Evolutionary conservation across 768 basidiomycete species (phyloP).

Genomic region (Pleurotus tuoliensis): DNA sequence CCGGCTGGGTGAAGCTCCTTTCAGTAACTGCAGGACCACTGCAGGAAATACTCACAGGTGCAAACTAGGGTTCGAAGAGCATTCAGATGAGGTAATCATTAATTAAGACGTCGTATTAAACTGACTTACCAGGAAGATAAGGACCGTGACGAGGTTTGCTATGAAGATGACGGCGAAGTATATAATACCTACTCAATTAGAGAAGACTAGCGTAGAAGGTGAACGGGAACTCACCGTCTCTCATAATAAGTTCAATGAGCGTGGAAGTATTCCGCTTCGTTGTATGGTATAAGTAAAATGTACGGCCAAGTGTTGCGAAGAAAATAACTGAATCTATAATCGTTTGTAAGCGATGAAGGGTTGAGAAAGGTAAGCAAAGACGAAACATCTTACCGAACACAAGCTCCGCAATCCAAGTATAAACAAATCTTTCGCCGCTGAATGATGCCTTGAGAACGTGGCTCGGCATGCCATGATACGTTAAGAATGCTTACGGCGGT

Average conservation of each 20-base stretch:
- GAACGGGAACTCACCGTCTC: constrained; percentile 24
- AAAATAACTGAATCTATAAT: constrained; percentile 26
- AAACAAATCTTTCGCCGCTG: constrained; percentile 21
- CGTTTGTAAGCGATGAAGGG: no score
- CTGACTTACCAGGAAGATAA: constrained; percentile 27
- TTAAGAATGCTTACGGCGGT: constrained; percentile 17
- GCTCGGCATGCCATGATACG: background rate
- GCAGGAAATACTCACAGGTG: no score
- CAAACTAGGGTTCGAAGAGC: no score
- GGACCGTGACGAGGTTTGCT: constrained; percentile 27
- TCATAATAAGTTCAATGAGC: constrained; percentile 25
- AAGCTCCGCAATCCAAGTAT: constrained; percentile 34
- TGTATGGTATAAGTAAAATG: constrained; percentile 19
- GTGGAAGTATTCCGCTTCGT: constrained; percentile 12
- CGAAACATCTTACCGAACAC: constrained; percentile 22
- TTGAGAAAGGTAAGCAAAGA: no score
- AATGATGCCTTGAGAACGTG: background rate
- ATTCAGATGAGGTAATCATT: no score
- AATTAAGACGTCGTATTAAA: no score
- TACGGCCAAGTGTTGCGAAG: constrained; percentile 25
- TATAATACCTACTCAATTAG: constrained; percentile 21
- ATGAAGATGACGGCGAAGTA: constrained; percentile 31
- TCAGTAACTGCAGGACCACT: no score
- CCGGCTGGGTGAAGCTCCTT: constrained; percentile 14
- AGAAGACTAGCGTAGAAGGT: background rate